phyloP scores from a whole-genome alignment of 2,329 filamentous ascomycete genomes.

The Exophiala aquamarina region DNA sequence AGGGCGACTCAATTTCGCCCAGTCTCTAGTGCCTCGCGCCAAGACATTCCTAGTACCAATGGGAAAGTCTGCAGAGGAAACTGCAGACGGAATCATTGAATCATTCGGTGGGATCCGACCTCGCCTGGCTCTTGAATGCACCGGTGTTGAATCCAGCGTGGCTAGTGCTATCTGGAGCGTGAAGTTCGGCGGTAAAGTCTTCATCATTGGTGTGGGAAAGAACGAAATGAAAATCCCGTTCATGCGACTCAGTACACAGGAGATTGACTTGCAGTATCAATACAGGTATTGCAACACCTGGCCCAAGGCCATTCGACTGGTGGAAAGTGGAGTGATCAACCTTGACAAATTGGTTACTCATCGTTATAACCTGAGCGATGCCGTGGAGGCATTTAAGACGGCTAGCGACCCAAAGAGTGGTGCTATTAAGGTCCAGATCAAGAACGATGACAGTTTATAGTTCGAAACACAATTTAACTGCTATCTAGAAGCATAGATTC shows the following conservation, averaged over 20 bases:
- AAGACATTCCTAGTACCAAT: conserved; percentile 63
- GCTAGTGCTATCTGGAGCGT: conserved; percentile 81
- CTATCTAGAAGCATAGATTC: no score
- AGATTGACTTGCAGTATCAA: conserved; percentile 94
- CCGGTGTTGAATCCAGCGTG: conserved; percentile 88
- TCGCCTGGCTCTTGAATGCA: conserved; percentile 83
- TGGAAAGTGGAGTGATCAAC: conserved; percentile 81
- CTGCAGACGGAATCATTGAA: conserved; percentile 66
- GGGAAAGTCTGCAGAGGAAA: conserved; percentile 60
- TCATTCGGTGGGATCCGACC: conserved; percentile 79
- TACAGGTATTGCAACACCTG: conserved; percentile 96
- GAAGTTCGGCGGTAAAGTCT: conserved; percentile 96
- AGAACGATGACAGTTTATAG: conserved; percentile 48
- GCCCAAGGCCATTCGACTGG: conserved; percentile 85
- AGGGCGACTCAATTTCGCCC: conserved; percentile 79
- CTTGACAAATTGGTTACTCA: conserved; percentile 83
- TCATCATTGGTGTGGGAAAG: conserved; percentile 92
- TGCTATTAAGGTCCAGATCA: conserved; percentile 97
- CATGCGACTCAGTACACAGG: conserved; percentile 85
- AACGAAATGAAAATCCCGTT: conserved; percentile 95
- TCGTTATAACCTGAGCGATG: conserved; percentile 80
- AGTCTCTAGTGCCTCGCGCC: conserved; percentile 75
- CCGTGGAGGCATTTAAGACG: conserved; percentile 84
- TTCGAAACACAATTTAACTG: no score
- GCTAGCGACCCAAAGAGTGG: conserved; percentile 85